Percentiles rank a stretch among this genome's conserved stretches.
These are phyloP conservation scores for Leccinum disarticulatum DNA, from an alignment of 768 basidiomycete species.

Conservation along the genomic window DNA sequence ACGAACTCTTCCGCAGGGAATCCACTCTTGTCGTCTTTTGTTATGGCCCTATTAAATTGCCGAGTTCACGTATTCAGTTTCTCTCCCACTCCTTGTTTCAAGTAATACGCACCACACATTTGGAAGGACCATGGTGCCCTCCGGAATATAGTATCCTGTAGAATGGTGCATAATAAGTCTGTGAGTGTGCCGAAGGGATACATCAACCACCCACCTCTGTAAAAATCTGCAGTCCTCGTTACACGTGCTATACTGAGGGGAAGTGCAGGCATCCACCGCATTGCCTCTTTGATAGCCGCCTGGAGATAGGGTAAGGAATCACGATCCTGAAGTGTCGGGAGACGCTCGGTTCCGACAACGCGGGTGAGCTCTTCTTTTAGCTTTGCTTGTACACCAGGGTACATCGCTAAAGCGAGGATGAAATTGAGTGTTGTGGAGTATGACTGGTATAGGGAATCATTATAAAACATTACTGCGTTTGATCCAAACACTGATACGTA, in stretches of 20 bases:
- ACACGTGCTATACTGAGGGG: slow-evolving; percentile 16
- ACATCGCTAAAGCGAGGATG: slow-evolving; percentile 16
- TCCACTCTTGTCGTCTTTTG: slow-evolving; percentile 17
- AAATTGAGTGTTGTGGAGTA: slow-evolving; percentile 20
- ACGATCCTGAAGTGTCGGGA: slow-evolving; percentile 37
- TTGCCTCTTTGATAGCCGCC: slow-evolving; percentile 39
- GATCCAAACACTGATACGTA: background rate
- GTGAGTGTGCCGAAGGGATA: background rate
- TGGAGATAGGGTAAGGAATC: slow-evolving; percentile 51
- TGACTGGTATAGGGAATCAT: slow-evolving; percentile 5
- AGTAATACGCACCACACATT: slow-evolving; percentile 15
- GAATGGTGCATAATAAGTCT: background rate
- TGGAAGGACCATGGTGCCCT: slow-evolving; percentile 13
- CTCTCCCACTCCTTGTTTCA: background rate
- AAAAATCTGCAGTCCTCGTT: slow-evolving; percentile 9
- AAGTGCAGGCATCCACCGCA: slow-evolving; percentile 11
- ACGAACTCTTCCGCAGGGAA: slow-evolving; percentile 17
- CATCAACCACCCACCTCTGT: slow-evolving; percentile 3
- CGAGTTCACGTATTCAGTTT: background rate
- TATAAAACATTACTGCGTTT: background rate
- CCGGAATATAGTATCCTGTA: slow-evolving; percentile 12
- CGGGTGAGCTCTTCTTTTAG: slow-evolving; percentile 54
- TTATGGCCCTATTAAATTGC: slow-evolving; percentile 11
- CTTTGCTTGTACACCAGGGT: slow-evolving; percentile 47
- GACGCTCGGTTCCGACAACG: slow-evolving; percentile 44